Base-by-base conservation (phyloP, 345 rosid species). In the Syzygium oleosum region DNA sequence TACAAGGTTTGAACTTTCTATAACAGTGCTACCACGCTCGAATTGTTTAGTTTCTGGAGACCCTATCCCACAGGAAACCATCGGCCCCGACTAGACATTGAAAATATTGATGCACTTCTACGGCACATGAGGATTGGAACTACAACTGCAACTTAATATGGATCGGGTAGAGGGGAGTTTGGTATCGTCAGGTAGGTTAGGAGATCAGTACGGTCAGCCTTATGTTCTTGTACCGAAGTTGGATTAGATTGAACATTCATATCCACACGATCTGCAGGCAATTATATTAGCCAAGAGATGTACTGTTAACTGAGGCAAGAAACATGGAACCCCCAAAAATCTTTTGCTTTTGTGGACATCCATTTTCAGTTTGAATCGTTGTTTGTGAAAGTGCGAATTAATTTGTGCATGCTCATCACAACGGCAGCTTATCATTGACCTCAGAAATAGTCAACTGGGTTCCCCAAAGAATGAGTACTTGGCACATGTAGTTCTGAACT, bases 51-150 rank as follows among this genome's bases (percentile, higher is more conserved):
- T 55, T 55, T 22, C 11, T 55, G 59, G 59, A 55, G 88, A 7
- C 88, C 88, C 41, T 79, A 87, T 51, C 85, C 88, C 29, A 54
- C 8, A 27, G 88, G 88, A 46, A 87, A 87, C 52, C 85, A 58
- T 22, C 88, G 22, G 56, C 85, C 85, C 21, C 79, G 5, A n/a
- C 85, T n/a, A 87, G 55, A 63, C 85, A 55, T 38, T 9, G 73
- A 83, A 63, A 65, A 38, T 63, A 63, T 63, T 16, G 10, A 63
- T 31, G 85, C 13, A 10, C 85, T 51, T 84, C 85, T 1, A 49
- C 21, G 46, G 55, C 55, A 21, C 56, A 14, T 84, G 1, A 14
- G 34, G 85, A 84, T n/a, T 0, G 55, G 85, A 84, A 51, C 85
- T 49, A 84, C 38, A 12, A 84, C 85, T 0, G 13, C 38, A 31